These are phyloP conservation scores for Dendrocalamus latiflorus DNA, from an alignment of 202 grass and related monocot species.

Conservation along the genomic window DNA sequence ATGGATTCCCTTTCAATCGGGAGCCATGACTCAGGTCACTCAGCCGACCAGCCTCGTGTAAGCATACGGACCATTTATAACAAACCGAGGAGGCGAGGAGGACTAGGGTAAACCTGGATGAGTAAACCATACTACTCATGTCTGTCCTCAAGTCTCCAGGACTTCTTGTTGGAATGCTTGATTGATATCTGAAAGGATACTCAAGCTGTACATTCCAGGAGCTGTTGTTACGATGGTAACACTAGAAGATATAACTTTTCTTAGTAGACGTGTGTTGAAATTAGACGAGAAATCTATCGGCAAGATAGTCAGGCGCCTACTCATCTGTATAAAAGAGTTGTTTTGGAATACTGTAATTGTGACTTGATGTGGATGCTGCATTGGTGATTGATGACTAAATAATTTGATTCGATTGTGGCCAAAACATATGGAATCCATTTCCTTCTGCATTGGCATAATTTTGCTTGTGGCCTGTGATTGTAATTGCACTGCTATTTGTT, in stretches of 20 bases:
- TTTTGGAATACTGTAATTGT: conserved; percentile 18
- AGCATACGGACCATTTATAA: conserved; percentile 18
- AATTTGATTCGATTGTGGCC: background rate
- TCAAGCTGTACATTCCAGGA: conserved; percentile 27
- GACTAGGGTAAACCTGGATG: conserved; percentile 29
- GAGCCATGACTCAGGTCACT: conserved; percentile 33
- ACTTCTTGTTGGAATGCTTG: background rate
- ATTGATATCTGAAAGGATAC: background rate
- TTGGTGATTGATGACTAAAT: conserved; percentile 7
- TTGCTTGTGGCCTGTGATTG: background rate
- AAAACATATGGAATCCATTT: background rate
- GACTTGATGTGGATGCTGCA: background rate
- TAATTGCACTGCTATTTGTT: background rate
- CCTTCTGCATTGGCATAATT: background rate
- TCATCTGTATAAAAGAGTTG: conserved; percentile 20
- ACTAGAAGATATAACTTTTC: background rate
- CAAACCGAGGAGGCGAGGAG: conserved; percentile 46
- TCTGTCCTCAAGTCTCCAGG: background rate
- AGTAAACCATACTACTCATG: background rate
- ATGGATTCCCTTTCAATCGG: conserved; percentile 1
- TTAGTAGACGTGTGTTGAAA: background rate
- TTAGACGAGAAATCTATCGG: background rate
- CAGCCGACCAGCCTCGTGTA: conserved; percentile 1
- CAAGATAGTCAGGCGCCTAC: background rate
- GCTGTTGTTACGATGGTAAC: background rate